phyloP scores from a whole-genome alignment of 2,329 filamentous ascomycete species.

The Penicillium sp. region DNA sequence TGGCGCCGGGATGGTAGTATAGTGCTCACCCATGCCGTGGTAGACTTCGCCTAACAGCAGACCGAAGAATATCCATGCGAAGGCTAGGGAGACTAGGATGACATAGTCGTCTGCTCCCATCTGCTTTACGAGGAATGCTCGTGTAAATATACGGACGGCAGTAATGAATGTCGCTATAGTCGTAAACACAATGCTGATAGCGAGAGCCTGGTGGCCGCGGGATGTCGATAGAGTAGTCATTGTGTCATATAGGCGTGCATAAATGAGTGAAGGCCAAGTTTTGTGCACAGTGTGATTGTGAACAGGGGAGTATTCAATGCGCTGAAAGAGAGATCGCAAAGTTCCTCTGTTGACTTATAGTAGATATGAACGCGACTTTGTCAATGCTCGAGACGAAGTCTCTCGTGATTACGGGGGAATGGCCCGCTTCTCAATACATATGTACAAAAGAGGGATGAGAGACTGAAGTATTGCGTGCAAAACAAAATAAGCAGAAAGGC shows the following conservation, averaged over 20 bases:
- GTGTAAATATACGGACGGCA: slow-evolving; percentile 43
- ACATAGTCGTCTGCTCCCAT: slow-evolving; percentile 40
- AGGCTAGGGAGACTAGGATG: slow-evolving; percentile 36
- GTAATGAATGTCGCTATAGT: slow-evolving; percentile 36
- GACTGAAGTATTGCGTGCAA: background rate
- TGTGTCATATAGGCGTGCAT: slow-evolving; percentile 12
- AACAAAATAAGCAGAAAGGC: background rate
- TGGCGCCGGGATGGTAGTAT: slow-evolving; percentile 18
- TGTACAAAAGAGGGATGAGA: background rate
- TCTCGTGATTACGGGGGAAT: background rate
- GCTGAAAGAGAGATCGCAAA: background rate
- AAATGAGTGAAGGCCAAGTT: background rate
- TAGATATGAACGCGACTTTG: background rate
- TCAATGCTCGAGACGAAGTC: background rate
- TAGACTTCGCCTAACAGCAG: slow-evolving; percentile 32
- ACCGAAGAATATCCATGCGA: slow-evolving; percentile 34
- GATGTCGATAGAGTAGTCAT: slow-evolving; percentile 30
- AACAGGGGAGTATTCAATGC: background rate
- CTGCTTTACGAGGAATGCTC: slow-evolving; percentile 35
- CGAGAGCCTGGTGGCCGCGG: slow-evolving; percentile 30
- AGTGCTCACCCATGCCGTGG: slow-evolving; percentile 33
- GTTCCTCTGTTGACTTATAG: background rate
- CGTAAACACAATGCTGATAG: slow-evolving; percentile 33
- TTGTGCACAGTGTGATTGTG: background rate
- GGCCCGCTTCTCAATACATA: slow-evolving; percentile 7